A percentile compares a stretch with the other conserved stretches of the same genome.
These are phyloP conservation scores for Tolypocladium cylindrosporum DNA, from an alignment of 2,329 filamentous ascomycete species.

Conservation along the genomic window DNA sequence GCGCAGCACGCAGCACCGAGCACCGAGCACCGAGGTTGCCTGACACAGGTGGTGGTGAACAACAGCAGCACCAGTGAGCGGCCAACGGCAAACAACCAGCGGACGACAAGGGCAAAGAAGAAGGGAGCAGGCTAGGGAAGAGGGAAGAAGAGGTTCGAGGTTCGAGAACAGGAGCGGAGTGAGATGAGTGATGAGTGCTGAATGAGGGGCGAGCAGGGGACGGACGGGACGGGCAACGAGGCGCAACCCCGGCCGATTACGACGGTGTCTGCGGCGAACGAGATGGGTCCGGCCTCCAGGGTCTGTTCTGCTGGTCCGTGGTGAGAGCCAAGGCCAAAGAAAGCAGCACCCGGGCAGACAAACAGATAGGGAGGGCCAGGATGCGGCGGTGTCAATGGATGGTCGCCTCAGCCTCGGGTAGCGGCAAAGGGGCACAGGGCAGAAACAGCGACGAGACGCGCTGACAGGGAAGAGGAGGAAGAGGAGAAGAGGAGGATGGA, in stretches of 20 bases:
- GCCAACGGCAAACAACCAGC: background rate
- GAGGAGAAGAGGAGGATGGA: background rate
- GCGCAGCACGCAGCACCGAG: background rate
- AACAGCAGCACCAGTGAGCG: background rate
- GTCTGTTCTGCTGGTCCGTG: background rate
- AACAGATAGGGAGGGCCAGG: background rate
- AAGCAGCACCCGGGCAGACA: background rate
- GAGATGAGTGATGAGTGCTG: background rate
- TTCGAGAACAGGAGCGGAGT: background rate
- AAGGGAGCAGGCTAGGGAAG: background rate
- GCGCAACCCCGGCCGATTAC: slow-evolving; percentile 1
- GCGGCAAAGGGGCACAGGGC: background rate
- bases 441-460: background rate
- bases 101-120: background rate
- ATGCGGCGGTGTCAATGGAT: background rate
- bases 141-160: background rate
- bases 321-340: background rate
- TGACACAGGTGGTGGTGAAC: background rate
- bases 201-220: background rate
- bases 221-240: background rate
- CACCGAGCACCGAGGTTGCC: too few species aligned
- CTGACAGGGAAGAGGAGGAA: background rate
- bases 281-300: background rate
- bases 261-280: background rate
- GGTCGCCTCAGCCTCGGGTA: background rate